These are phyloP conservation scores for Saturnispora silvae DNA, from an alignment of 805 yeast genomes.

Conservation along the genomic window DNA sequence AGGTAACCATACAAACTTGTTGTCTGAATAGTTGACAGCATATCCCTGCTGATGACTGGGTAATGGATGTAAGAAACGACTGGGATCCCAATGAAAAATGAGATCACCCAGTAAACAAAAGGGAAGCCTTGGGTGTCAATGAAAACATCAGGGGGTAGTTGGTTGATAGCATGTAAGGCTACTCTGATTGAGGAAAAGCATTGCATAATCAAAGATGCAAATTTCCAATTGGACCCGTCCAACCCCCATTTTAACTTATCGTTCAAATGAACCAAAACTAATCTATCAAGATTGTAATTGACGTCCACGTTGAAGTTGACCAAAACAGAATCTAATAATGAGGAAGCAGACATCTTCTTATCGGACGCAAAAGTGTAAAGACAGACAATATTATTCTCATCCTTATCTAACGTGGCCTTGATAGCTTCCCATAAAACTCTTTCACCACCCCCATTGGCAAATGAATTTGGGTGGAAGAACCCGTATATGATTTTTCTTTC, in stretches of 20 bases:
- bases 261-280: slow-evolving; percentile 24
- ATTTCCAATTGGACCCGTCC: slow-evolving; percentile 64
- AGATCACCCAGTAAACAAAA: slow-evolving; percentile 63
- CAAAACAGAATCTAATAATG: slow-evolving; percentile 18
- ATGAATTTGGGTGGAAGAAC: slow-evolving; percentile 90
- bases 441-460: slow-evolving; percentile 98
- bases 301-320: slow-evolving; percentile 22
- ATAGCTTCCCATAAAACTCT: slow-evolving; percentile 94
- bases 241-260: slow-evolving; percentile 40
- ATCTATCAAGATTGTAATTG: slow-evolving; percentile 20
- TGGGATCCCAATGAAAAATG: slow-evolving; percentile 53
- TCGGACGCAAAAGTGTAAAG: slow-evolving; percentile 41
- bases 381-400: slow-evolving; percentile 43
- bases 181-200: slow-evolving; percentile 68
- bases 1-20: slow-evolving; percentile 19
- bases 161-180: slow-evolving; percentile 57
- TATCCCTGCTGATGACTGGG: slow-evolving; percentile 82
- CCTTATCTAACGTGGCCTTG: slow-evolving; percentile 46
- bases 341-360: slow-evolving; percentile 17
- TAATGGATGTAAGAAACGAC: slow-evolving; percentile 86
- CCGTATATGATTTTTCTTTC: slow-evolving; percentile 50
- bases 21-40: slow-evolving; percentile 31
- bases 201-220: slow-evolving; percentile 78
- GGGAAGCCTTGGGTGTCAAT: slow-evolving; percentile 94
- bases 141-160: slow-evolving; percentile 78